Evolutionary conservation across 192 early-diverging fungal species (phyloP), one percentile per base, ranked within the genome.

Genomic region (Paraglomus occultum): DNA sequence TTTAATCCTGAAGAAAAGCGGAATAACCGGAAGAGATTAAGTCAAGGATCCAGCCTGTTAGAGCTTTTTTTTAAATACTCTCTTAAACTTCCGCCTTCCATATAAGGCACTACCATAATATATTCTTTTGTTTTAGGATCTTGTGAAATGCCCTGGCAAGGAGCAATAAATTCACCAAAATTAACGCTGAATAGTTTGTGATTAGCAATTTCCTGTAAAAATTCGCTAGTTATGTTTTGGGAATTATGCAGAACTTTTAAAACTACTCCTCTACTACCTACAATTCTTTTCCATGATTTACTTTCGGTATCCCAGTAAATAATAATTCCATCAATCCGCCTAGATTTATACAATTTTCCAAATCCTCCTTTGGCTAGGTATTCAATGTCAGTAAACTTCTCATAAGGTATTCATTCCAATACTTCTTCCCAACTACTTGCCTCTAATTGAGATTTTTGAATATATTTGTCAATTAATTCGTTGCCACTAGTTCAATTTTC

Each of bases 381-480:
- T 64, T 50, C 11, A 51, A 64, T 50, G 43, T 64, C 40, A 14
- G 7, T 31, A 50, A 64, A 64, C 6, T 23, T 23, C 5, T 64
- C 40, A 20, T 20, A 51, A 12, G 39, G 18, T 42, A 64, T 43
- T 49, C 63, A 64, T 51, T 48, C 49, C 14, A 64, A 5, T 23
- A 49, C 39, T 15, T 38, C 7, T 8, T 6, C 8, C 11, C 22
- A 4, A 11, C 31, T 18, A 9, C 8, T 11, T 31, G 63, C 46
- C 12, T 49, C 18, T 5, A 64, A 51, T 50, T 64, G 63, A 10
- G 20, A 15, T 64, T 49, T 38, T 50, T 64, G 46, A 50, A 64
- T 64, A 38, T 39, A 64, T 50, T 64, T 20, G 39, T 64, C 63
- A 31, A 64, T 64, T 22, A 39, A 18, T 64, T 64, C 10, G 39